phyloP scores from a whole-genome alignment of 805 yeast genomes.

The Schwanniomyces polymorphus region DNA sequence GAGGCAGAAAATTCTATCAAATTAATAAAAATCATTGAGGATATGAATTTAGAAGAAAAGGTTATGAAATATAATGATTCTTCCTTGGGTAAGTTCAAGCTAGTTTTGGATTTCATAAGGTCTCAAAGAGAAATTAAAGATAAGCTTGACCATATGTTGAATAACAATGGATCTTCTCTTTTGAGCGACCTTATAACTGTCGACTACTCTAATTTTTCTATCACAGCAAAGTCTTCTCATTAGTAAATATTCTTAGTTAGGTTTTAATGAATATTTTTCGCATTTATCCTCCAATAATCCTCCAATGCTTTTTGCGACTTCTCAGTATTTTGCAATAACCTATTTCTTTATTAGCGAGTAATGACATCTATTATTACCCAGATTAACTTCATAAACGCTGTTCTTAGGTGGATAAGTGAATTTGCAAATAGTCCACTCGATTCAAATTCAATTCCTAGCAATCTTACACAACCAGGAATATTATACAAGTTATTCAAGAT shows the following conservation, averaged over 20 bases:
- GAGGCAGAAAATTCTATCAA: conserved; percentile 16
- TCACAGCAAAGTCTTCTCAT: conserved; percentile 33
- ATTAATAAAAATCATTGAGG: conserved; percentile 30
- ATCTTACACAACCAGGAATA: conserved; percentile 13
- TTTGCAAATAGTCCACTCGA: conserved; percentile 18
- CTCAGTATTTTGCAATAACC: conserved; percentile 1
- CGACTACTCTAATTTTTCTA: conserved; percentile 43
- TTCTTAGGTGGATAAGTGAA: conserved; percentile 22
- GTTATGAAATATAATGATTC: conserved; percentile 45
- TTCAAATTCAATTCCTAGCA: conserved; percentile 5
- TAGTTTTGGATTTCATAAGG: conserved; percentile 44
- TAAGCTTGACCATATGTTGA: conserved; percentile 17
- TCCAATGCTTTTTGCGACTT: conserved; percentile 2
- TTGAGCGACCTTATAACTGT: conserved; percentile 41
- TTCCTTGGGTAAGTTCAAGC: conserved; percentile 41
- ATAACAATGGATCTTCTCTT: conserved; percentile 10
- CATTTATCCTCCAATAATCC: not conserved
- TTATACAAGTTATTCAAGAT: conserved; percentile 11
- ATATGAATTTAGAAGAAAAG: conserved; percentile 40
- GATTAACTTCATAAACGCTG: conserved; percentile 13
- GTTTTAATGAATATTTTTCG: not conserved
- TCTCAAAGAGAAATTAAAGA: conserved; percentile 37
- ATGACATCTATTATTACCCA: conserved; percentile 4
- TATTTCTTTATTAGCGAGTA: not conserved
- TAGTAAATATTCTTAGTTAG: conserved; percentile 6